Evolutionary conservation across 345 rosid genomes (phyloP), one percentile per base, ranked within the genome.

Genomic region (Barbarea vulgaris): DNA sequence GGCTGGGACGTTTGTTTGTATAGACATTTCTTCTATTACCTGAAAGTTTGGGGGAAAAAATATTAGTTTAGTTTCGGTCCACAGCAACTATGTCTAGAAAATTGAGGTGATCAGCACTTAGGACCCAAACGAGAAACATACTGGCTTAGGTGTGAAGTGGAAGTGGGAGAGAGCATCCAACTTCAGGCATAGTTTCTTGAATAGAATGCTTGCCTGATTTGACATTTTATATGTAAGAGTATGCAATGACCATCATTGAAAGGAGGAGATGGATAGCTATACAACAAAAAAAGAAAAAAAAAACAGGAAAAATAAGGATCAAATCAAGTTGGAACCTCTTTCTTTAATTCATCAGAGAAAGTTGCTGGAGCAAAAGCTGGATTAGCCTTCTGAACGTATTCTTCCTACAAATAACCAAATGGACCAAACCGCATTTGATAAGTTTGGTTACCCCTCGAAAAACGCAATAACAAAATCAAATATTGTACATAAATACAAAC

Each of bases 101-200:
- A 42, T 39, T 28, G 46, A 42, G 75, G 65, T 53, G 9, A 65
- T 69, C 51, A 65, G 42, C 41, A 66, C 58, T n/a, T 50, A 18
- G 41, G 64, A 72, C 27, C 34, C 57, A 44, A 76, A 31, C 37
- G 42, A 70, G 64, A 78, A 66, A 78, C 88, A 79, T 92, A 95
- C 98, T 58, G 98, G 98, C 77, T 95, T 95, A 67, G 98, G 97
- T 69, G 97, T 87, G 80, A 92, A 95, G 72, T 92, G 96, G 87
- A 92, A 95, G 82, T 92, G 99, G 67, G 98, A 88, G 64, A 92
- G 97, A 30, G 99, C 91, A 82, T 95, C 99, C 93, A 95, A 80
- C 87, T 95, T 90, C 85, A 92, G 78, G 76, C 96, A 89, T 19
- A 95, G 83, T 80, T 76, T 88, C 87, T 90, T 95, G 80, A 90